Conservation (phyloP, 495 filamentous ascomycete species). For the Aspergillus campestris region DNA sequence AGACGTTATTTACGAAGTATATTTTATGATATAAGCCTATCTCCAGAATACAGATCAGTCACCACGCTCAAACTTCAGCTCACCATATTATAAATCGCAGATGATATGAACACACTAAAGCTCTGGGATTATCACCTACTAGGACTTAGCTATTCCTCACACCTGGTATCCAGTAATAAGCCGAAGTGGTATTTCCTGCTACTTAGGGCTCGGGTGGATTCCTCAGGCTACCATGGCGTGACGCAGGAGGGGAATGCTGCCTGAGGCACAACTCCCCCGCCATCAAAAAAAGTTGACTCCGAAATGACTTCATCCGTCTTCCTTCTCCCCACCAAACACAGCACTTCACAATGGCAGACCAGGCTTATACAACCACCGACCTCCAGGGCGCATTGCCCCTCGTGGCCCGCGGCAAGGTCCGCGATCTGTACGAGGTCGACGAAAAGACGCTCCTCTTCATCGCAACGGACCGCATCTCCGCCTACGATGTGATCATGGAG, state of each 20-base stretch:
- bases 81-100: too few relatives aligned
- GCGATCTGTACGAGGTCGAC: conserved; percentile 72
- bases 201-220: too few relatives aligned
- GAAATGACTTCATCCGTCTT: neutral
- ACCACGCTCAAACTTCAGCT: too few relatives aligned
- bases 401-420: conserved; percentile 66
- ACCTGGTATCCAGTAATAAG: too few relatives aligned
- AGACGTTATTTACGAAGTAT: neutral
- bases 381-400: conserved; percentile 47
- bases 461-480: conserved; percentile 86
- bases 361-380: conserved; percentile 42
- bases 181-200: too few relatives aligned
- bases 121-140: too few relatives aligned
- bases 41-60: too few relatives aligned
- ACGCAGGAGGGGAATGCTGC: too few relatives aligned
- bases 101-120: too few relatives aligned
- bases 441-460: conserved; percentile 75
- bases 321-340: conserved; percentile 5
- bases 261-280: too few relatives aligned
- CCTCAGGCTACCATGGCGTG: too few relatives aligned
- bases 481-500: conserved; percentile 85
- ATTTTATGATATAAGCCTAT: neutral
- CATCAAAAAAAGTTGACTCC: neutral
- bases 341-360: conserved; percentile 29
- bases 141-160: too few relatives aligned